Evolutionary conservation across 306 rosid genomes (phyloP), one percentile per base, ranked within the genome.

Genomic region (Hylodesmum podocarpum): DNA sequence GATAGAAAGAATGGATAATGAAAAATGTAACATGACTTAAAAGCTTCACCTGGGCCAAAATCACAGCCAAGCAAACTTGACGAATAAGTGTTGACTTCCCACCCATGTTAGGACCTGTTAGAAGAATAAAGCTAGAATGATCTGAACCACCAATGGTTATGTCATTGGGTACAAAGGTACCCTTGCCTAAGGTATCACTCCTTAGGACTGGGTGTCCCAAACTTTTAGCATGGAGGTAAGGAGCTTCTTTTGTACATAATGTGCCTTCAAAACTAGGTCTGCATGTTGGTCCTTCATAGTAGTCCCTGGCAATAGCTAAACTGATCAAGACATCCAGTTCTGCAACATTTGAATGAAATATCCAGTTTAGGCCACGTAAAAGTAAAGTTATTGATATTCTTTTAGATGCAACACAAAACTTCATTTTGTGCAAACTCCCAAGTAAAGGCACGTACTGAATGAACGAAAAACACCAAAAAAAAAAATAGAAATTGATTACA

Each of bases 61-160:
- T 80, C 74, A 88, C 91, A 66, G 97, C 86, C 93, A 92, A 83
- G 90, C 98, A 92, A 78, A 95, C 97, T 88, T 95, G 99, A 76
- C 96, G 97, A 85, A 95, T 95, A 75, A 95, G 91, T 28, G 99
- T 95, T 47, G 99, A 92, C 87, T 92, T 95, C 75, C 99, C 99
- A 84, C 99, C 99, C 99, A 95, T 92, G 84, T 95, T 95, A 50
- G 99, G 99, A 79, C 97, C 99, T 46, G 97, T 95, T 44, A 95
- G 89, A 76, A 95, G 97, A 75, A 89, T 82, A 73, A 92, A 90
- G 85, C 81, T 87, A 49, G 98, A 85, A 78, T 78, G 81, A 70
- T 74, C 79, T 72, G 96, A 75, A 77, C 99, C 97, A 81, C 99
- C 97, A 62, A 95, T 82, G 5, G 76, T 79, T 78, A 95, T 46